Percentiles rank a stretch among this genome's conserved stretches.
Conservation (phyloP, 1,139 yeast genomes). For the Saccharomycopsis hybrid region DNA sequence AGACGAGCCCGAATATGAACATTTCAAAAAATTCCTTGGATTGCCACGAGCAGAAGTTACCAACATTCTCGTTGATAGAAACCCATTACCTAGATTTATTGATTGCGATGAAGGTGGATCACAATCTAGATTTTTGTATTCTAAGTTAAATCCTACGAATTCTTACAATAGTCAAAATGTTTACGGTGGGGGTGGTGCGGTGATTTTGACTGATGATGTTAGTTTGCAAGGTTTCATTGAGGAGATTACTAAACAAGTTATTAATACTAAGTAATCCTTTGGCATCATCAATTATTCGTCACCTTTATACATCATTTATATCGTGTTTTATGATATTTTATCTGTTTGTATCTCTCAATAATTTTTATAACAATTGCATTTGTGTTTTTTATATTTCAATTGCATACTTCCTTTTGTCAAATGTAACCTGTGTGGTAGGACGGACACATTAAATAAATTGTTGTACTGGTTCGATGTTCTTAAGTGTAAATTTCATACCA, state of each 20-base stretch:
- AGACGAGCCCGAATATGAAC: conserved; percentile 50
- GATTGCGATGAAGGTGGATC: conserved; percentile 75
- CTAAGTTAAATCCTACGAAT: conserved; percentile 68
- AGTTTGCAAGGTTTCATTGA: conserved; percentile 66
- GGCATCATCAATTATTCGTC: too few relatives aligned
- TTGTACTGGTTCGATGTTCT: too few relatives aligned
- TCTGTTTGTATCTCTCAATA: too few relatives aligned
- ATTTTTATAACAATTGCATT: too few relatives aligned
- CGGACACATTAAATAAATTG: too few relatives aligned
- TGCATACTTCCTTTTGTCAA: too few relatives aligned
- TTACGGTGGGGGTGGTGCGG: conserved; percentile 28
- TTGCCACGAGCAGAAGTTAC: conserved; percentile 66
- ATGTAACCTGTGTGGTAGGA: too few relatives aligned
- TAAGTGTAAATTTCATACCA: too few relatives aligned
- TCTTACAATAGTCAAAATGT: conserved; percentile 37
- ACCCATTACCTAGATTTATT: conserved; percentile 67
- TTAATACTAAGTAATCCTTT: background rate
- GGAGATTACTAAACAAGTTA: conserved; percentile 23
- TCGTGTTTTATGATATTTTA: too few relatives aligned
- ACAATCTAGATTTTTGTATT: conserved; percentile 70
- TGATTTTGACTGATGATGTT: conserved; percentile 63
- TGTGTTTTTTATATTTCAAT: too few relatives aligned
- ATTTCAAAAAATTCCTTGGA: conserved; percentile 54
- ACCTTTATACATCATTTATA: too few relatives aligned
- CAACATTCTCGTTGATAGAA: conserved; percentile 57